phyloP scores from a whole-genome alignment of 2,329 filamentous ascomycete genomes.

The Hypoxylon sp. region DNA sequence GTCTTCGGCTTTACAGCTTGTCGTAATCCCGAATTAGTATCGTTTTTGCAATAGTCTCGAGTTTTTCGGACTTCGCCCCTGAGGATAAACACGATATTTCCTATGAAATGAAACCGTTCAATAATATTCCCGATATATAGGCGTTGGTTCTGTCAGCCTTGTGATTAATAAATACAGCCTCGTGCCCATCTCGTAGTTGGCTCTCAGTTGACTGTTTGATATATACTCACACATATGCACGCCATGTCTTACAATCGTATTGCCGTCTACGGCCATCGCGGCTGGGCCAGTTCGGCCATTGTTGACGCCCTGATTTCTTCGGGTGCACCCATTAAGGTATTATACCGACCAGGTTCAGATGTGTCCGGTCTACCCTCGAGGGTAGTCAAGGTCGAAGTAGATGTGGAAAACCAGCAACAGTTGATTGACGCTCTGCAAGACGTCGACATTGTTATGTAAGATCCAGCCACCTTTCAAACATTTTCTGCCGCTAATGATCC shows the following conservation, averaged over 20 bases:
- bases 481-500: constrained; percentile 10
- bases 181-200: neutral
- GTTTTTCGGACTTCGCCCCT: neutral
- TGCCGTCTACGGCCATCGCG: constrained; percentile 50
- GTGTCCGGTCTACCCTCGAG: constrained; percentile 41
- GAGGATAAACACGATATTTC: neutral
- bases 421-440: constrained; percentile 43
- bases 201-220: neutral
- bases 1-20: constrained; percentile 7
- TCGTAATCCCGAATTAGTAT: constrained; percentile 5
- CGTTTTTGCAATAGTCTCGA: neutral
- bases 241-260: constrained; percentile 50
- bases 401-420: constrained; percentile 40
- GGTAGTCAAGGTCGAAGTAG: constrained; percentile 36
- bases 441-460: constrained; percentile 47
- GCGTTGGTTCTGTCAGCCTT: neutral
- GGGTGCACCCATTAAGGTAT: constrained; percentile 46
- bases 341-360: constrained; percentile 49
- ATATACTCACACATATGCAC: constrained; percentile 11
- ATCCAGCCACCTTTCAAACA: neutral
- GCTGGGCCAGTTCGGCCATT: constrained; percentile 49
- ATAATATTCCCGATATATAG: neutral
- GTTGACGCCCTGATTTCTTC: constrained; percentile 45
- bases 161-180: constrained; percentile 13
- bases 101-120: neutral